Evolutionary conservation across 768 basidiomycete species (phyloP), one percentile per base, ranked within the genome.

Genomic region (Collybia nuda): DNA sequence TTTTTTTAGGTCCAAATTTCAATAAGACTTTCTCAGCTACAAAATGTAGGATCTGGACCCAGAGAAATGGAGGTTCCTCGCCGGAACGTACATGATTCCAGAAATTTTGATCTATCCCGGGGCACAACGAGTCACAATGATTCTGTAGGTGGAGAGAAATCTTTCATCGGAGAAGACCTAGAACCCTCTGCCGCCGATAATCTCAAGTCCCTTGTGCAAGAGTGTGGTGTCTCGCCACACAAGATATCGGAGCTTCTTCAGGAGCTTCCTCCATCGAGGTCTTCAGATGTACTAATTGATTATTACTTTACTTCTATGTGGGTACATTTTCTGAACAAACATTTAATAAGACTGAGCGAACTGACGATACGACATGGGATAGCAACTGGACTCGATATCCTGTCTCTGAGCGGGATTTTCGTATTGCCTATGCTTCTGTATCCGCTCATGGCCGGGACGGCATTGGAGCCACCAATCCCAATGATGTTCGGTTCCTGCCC

Each of bases 341-440:
- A 50, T 41, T 58, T 48, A 52, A 51, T 26, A 7, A 7, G 24
- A 7, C 40, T 55, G 48, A 50, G 39, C 50, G n/a, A 12, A 43
- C 23, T 24, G 40, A 40, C 22, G 24, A 37, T 46, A 37, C 36
- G 19, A 22, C 51, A 42, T 23, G 44, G 32, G 43, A 51, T 60
- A 92, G 93, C 64, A 96, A 97, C 62, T 94, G 91, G 85, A 93
- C 93, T 18, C 84, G 93, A 37, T 96, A 96, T 69, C 94, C 93
- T 43, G 78, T 96, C 14, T 90, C 89, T 23, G 93, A 95, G 58
- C 77, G 77, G 44, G 86, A 90, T 54, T 95, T 97, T 63, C 81
- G 93, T 36, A 60, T 76, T 23, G 78, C 88, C 0, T 93, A 88
- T 62, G 67, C 77, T 17, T 84, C 87, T 4, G 71, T 91, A 39